Evolutionary conservation across 2,329 filamentous ascomycete genomes (phyloP).

Genomic region (Madurella mycetomatis): DNA sequence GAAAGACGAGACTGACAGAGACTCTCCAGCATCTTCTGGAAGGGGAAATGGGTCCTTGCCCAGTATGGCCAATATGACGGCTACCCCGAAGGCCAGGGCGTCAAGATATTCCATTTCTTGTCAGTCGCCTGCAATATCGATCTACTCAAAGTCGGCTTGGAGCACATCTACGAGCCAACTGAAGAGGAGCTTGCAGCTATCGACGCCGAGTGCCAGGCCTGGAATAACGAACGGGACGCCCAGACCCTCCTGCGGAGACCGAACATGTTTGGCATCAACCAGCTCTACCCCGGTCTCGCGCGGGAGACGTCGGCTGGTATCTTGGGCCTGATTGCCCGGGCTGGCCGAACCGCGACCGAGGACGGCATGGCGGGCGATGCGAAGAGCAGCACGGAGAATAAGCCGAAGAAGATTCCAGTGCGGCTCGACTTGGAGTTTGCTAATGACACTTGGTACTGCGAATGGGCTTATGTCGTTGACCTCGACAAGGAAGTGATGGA

Average conservation of each 20-base stretch:
- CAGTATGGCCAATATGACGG: conserved; percentile 19
- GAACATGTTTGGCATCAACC: neutral
- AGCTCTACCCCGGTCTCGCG: conserved; percentile 12
- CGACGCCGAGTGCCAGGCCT: conserved; percentile 6
- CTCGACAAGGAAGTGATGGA: conserved; percentile 18
- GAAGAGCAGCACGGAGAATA: neutral
- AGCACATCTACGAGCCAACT: conserved; percentile 14
- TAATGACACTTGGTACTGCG: conserved; percentile 12
- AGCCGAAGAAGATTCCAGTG: conserved; percentile 13
- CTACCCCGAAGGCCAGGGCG: conserved; percentile 15
- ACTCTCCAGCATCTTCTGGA: conserved; percentile 13
- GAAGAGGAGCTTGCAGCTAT: conserved; percentile 4
- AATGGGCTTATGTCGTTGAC: conserved; percentile 18
- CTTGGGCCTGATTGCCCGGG: conserved; percentile 9
- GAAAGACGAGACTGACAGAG: neutral
- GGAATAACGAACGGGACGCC: neutral
- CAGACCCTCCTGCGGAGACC: neutral
- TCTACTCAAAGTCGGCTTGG: conserved; percentile 13
- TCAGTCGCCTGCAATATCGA: conserved; percentile 15
- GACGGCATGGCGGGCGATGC: neutral
- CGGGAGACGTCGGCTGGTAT: conserved; percentile 8
- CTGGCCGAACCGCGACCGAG: neutral
- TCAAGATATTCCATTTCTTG: conserved; percentile 12
- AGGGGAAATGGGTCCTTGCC: conserved; percentile 13
- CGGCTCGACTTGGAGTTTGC: conserved; percentile 5